phyloP scores from a whole-genome alignment of 2,329 filamentous ascomycete genomes.

The Pseudocercospora vitis region DNA sequence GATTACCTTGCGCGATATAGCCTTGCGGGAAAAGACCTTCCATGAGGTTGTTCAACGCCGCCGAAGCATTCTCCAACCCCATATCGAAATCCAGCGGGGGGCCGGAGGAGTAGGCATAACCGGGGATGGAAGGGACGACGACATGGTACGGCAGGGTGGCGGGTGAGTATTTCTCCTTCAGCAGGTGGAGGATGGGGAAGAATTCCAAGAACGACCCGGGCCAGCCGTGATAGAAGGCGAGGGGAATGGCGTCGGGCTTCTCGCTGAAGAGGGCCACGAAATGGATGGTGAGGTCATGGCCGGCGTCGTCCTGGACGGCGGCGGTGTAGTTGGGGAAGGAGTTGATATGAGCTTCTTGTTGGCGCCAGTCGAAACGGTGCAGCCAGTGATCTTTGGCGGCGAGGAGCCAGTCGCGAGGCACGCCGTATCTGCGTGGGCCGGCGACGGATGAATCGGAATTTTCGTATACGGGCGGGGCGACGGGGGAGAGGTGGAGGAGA shows the following conservation, averaged over 20 bases:
- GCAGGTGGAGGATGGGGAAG: constrained; percentile 32
- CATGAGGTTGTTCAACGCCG: constrained; percentile 53
- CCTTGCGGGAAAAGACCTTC: constrained; percentile 52
- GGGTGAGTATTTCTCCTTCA: constrained; percentile 50
- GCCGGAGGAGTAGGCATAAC: constrained; percentile 51
- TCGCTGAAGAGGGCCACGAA: constrained; percentile 57
- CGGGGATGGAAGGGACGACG: constrained; percentile 55
- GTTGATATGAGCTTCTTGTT: constrained; percentile 27
- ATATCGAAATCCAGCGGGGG: constrained; percentile 48
- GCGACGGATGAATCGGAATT: constrained; percentile 37
- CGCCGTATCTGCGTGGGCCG: constrained; percentile 43
- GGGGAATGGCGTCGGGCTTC: constrained; percentile 41
- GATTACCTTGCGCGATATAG: constrained; percentile 55
- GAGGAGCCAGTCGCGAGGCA: constrained; percentile 50
- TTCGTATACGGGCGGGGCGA: constrained; percentile 53
- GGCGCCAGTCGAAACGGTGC: constrained; percentile 41
- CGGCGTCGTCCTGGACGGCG: constrained; percentile 35
- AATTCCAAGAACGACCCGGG: constrained; percentile 42
- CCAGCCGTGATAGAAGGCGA: constrained; percentile 42
- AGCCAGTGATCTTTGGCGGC: constrained; percentile 41
- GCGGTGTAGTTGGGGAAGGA: constrained; percentile 28
- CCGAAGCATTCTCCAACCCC: constrained; percentile 41
- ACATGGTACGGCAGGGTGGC: constrained; percentile 56
- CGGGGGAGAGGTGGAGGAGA: constrained; percentile 50
- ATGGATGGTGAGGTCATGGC: constrained; percentile 47